Evolutionary conservation across 257 asterid species (phyloP).

Genomic region (Rubia yunnanensis): DNA sequence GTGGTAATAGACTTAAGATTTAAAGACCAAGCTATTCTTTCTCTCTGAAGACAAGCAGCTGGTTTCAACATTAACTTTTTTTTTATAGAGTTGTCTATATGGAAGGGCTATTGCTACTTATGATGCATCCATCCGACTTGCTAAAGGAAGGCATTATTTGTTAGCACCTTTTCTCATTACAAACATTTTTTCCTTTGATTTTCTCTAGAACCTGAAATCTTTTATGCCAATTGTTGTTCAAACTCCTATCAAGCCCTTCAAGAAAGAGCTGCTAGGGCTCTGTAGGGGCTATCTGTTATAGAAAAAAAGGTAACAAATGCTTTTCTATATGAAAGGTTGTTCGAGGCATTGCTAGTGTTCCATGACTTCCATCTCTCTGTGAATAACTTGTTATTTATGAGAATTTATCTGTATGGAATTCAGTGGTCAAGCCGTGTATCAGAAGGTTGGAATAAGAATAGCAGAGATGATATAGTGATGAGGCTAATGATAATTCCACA

Average conservation of each 20-base stretch:
- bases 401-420: not conserved
- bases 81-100: not conserved
- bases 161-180: not conserved
- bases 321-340: not conserved
- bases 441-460: too few species aligned
- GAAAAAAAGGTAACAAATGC: conserved; percentile 55
- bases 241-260: conserved; percentile 38
- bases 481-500: too few species aligned
- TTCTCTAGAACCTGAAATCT: too few species aligned
- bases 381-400: not conserved
- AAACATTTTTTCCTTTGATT: not conserved
- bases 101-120: not conserved
- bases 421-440: too few species aligned
- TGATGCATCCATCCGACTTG: not conserved
- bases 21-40: not conserved
- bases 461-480: too few species aligned
- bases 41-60: not conserved
- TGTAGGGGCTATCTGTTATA: conserved; percentile 40
- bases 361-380: not conserved
- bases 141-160: not conserved
- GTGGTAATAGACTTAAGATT: not conserved
- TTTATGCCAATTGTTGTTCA: conserved; percentile 26
- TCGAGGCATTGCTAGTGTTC: not conserved
- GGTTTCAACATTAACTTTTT: not conserved
- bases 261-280: conserved; percentile 41